Base-by-base conservation (phyloP, 257 asterid genomes). In the Vinca minor region DNA sequence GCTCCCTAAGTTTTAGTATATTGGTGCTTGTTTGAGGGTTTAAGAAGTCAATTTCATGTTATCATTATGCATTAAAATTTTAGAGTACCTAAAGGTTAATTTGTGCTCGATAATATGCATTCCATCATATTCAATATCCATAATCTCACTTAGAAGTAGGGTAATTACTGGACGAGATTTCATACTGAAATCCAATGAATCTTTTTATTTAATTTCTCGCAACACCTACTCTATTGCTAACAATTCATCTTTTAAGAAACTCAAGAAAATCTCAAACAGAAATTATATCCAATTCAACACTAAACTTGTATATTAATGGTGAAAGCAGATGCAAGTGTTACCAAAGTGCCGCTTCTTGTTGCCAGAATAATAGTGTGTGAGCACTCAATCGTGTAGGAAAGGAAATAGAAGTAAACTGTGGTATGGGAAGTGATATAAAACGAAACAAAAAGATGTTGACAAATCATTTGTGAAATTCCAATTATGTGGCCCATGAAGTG, bases 1-100 rank as follows among this genome's bases (percentile, higher is more conserved):
- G 79, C 70, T 75, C 78, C 80, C 61, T 65, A 25, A 59, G 61
- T 76, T 78, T 77, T 78, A 71, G 45, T 62, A 71, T 65, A 66
- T 50, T 56, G 89, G 85, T 76, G 76, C 72, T 78, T 46, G 55
- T 57, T 26, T 38, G 4, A n/a, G 28, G 41, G 46, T 35, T 29
- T 26, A 57, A 63, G 36, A 58, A 34, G 21, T 20, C 34, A 25
- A 60, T 21, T 38, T 60, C 70, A 58, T 8, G 20, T 44, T 59
- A 67, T 53, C 52, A 17, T 68, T 38, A 39, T 49, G 68, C 46
- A 56, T 53, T 45, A 14, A 25, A 39, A n/a, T n/a, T 34, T 70
- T 29, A 49, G 65, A 39, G 25, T 55, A n/a, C 64, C 41, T 31
- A 28, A 23, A 54, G 50, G 23, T 59, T 50, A 49, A 55, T 31